Base-by-base conservation (phyloP, 768 basidiomycete genomes). In the Lactarius pseudohatsudake region DNA sequence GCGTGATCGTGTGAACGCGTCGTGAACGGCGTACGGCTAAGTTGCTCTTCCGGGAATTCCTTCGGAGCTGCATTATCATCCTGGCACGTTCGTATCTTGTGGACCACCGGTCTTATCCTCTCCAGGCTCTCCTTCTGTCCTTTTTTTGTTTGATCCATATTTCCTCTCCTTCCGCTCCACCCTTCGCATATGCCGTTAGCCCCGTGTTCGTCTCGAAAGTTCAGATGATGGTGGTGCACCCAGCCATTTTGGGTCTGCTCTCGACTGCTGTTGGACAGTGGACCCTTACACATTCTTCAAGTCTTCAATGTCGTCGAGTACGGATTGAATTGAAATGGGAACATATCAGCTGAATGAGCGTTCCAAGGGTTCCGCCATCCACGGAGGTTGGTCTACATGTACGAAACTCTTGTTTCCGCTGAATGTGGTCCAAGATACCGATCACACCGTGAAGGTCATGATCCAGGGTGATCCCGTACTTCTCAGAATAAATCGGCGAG, bases 21-120 rank as follows among this genome's bases (percentile, higher is more conserved):
- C n/a, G 3, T 2, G 28, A 3, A 2, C 3, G 3, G 2, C 3
- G 28, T 30, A 30, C 0, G 0, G 3, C 28, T 30, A n/a, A n/a
- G n/a, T n/a, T n/a, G n/a, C n/a, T n/a, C 30, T 30, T 34, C 34
- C 9, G 41, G 18, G 41, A 2, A 13, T 13, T 10, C 10, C 9
- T 38, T 38, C 36, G 36, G 36, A 38, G 36, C 2, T 38, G 10
- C 36, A 4, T 30, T 30, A 30, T 30, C 30, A 28, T 28, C 26
- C 26, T 9, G 9, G 10, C 36, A n/a, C 45, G 10, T 22, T n/a
- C n/a, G n/a, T n/a, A n/a, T n/a, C n/a, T n/a, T 7, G 41, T 47
- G 10, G 20, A 45, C n/a, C 43, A 11, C 45, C n/a, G 20, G 10
- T 47, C n/a, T n/a, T n/a, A 45, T n/a, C 10, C 8, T 45, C 20